These are phyloP conservation scores for Aspergillus aculeatus DNA, from an alignment of 2,329 filamentous ascomycete genomes.

Conservation along the genomic window DNA sequence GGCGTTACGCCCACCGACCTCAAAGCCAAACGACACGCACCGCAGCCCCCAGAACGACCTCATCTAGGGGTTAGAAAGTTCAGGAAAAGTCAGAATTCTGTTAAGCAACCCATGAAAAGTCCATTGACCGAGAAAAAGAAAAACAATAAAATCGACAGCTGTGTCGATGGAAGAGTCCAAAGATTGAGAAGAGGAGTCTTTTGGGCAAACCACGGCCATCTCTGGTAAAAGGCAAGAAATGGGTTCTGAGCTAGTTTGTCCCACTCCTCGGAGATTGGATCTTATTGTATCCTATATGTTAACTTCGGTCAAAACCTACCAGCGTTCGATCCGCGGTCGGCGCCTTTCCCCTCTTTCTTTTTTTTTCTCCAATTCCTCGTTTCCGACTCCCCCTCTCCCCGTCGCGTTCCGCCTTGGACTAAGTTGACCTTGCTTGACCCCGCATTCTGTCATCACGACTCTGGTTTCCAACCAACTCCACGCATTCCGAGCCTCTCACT, in stretches of 20 bases:
- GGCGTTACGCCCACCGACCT: background rate
- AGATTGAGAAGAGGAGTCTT: slow-evolving; percentile 60
- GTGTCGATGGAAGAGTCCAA: slow-evolving; percentile 52
- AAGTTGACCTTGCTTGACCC: slow-evolving; percentile 7
- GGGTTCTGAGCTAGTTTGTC: slow-evolving; percentile 69
- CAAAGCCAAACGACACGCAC: background rate
- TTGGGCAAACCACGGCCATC: slow-evolving; percentile 67
- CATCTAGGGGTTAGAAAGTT: background rate
- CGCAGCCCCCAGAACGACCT: background rate
- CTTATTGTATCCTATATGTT: slow-evolving; percentile 13
- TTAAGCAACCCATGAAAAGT: background rate
- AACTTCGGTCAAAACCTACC: background rate
- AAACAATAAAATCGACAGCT: slow-evolving; percentile 43
- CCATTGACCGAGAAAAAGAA: slow-evolving; percentile 22
- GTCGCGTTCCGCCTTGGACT: slow-evolving; percentile 9
- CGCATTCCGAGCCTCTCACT: background rate
- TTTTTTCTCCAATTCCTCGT: slow-evolving; percentile 13
- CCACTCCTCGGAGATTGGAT: slow-evolving; percentile 55
- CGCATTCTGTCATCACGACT: slow-evolving; percentile 16
- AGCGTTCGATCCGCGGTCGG: slow-evolving; percentile 31
- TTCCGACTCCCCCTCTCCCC: background rate
- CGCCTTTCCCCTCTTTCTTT: background rate
- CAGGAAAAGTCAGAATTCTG: background rate
- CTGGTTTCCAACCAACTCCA: background rate
- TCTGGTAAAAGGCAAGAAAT: slow-evolving; percentile 80